phyloP scores from a whole-genome alignment of 2,329 filamentous ascomycete genomes.

The Chrysosporium queenslandicum region DNA sequence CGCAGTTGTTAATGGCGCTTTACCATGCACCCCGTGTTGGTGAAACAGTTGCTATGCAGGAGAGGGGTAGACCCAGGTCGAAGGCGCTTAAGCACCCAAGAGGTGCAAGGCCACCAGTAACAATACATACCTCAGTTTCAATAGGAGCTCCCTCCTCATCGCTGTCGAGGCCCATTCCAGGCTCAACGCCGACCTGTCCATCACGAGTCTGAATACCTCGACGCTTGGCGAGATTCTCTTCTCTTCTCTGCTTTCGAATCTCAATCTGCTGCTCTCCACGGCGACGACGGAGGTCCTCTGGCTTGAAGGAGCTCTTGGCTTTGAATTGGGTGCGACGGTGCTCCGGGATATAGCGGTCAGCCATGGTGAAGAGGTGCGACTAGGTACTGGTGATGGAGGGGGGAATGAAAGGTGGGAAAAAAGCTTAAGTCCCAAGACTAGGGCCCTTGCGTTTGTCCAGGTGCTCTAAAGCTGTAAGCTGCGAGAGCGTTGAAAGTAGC shows the following conservation, averaged over 20 bases:
- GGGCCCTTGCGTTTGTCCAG: not conserved
- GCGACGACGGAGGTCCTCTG: constrained; percentile 93
- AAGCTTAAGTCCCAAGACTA: constrained; percentile 13
- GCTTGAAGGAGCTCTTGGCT: constrained; percentile 98
- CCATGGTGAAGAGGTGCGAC: constrained; percentile 55
- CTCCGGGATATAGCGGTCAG: constrained; percentile 98
- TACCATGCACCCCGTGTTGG: not conserved
- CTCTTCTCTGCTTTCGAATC: constrained; percentile 95
- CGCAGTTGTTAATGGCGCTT: not conserved
- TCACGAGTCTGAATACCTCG: constrained; percentile 81
- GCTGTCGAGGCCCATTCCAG: constrained; percentile 77
- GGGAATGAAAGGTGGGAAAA: constrained; percentile 20
- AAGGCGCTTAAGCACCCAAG: not conserved
- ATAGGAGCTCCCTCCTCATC: constrained; percentile 94
- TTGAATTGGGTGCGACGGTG: constrained; percentile 99
- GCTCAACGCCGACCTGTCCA: constrained; percentile 45
- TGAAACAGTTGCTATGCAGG: constrained; percentile 5
- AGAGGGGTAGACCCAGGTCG: not conserved
- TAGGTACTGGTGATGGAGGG: constrained; percentile 16
- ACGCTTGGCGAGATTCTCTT: constrained; percentile 97
- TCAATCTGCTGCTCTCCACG: constrained; percentile 99
- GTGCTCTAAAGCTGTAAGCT: not conserved
- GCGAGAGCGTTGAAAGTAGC: not conserved
- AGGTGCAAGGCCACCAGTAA: not conserved
- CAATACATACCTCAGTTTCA: constrained; percentile 77